A percentile compares a stretch with the other conserved stretches of the same genome.
Evolutionary conservation across 768 basidiomycete species (phyloP).

Genomic region (Lentinula boryana): DNA sequence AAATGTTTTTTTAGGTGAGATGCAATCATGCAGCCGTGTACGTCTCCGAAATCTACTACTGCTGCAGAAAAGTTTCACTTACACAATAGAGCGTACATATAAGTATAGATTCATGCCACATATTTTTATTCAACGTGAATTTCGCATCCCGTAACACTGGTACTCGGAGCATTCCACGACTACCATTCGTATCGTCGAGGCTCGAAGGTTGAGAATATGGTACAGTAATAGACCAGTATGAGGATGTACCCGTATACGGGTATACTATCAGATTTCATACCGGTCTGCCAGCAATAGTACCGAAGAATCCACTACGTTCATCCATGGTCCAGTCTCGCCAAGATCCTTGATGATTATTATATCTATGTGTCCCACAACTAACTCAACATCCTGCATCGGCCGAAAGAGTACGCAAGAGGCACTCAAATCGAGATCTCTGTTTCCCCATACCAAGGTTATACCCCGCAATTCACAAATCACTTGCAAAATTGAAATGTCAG

Average conservation of each 20-base stretch:
- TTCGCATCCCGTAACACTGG: not conserved
- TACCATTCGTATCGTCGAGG: not conserved
- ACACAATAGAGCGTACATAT: not conserved
- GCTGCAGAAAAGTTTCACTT: no score
- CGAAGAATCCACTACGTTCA: not conserved
- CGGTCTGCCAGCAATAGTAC: not conserved
- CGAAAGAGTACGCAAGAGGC: not conserved
- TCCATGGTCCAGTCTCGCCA: not conserved
- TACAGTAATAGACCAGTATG: not conserved
- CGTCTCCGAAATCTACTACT: not conserved
- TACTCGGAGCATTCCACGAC: not conserved
- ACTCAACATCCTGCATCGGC: not conserved
- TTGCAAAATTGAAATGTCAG: not conserved
- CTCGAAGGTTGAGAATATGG: not conserved
- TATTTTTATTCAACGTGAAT: not conserved
- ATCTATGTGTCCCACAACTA: not conserved
- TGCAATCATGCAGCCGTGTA: not conserved
- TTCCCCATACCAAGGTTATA: not conserved
- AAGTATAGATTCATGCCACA: not conserved
- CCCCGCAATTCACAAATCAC: not conserved
- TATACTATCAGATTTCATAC: not conserved
- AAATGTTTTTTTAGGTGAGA: not conserved
- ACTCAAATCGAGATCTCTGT: not conserved
- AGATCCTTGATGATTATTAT: not conserved
- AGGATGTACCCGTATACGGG: not conserved